Conservation (phyloP, 169 alveolate species). For the Eimeria acervulina region DNA sequence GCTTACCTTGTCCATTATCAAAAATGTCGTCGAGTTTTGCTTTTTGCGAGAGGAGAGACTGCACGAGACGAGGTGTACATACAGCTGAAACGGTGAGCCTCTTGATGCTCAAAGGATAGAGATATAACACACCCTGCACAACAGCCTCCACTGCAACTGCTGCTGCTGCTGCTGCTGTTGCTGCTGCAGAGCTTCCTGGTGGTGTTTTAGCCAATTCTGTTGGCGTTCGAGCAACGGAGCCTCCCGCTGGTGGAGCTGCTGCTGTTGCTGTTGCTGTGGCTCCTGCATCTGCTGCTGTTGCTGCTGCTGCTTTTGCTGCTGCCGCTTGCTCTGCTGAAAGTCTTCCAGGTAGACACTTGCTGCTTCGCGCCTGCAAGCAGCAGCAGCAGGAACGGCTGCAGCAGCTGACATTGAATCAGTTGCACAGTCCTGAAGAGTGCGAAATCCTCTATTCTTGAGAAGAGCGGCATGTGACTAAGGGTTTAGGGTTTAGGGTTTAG, state of each 20-base stretch:
- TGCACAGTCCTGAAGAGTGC: no score
- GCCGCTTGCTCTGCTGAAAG: no score
- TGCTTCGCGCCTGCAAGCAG: neutral
- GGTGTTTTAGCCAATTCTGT: neutral
- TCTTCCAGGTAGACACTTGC: neutral
- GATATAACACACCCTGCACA: neutral
- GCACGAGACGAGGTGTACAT: constrained; percentile 17
- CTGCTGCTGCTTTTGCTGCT: neutral
- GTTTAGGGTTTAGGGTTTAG: constrained; percentile 12
- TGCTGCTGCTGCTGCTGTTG: neutral
- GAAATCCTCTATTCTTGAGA: neutral
- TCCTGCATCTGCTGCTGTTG: neutral
- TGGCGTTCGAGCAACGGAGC: neutral
- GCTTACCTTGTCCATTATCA: neutral
- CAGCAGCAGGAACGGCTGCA: neutral
- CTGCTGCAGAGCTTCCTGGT: neutral
- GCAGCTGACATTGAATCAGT: neutral
- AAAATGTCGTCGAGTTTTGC: neutral
- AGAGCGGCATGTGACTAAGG: neutral
- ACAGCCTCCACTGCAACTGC: neutral
- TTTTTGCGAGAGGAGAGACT: neutral
- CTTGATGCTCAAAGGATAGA: neutral
- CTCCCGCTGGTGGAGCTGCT: neutral
- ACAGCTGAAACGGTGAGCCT: constrained; percentile 10
- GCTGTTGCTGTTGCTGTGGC: neutral